Evolutionary conservation across 805 yeast genomes (phyloP), one percentile per base, ranked within the genome.

Genomic region (Starmera dryadoides): DNA sequence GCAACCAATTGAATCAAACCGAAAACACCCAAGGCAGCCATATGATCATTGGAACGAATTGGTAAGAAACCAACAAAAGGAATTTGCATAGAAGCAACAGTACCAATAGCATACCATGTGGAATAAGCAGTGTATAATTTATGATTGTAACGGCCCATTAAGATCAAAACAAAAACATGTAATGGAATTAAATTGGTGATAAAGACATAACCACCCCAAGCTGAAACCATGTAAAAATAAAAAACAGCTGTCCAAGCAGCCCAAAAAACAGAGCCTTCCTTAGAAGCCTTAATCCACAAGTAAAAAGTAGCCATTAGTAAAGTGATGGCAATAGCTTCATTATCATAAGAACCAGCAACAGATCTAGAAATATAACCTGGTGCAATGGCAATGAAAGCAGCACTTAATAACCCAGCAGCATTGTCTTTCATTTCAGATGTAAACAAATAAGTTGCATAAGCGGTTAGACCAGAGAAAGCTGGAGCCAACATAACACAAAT

Each of bases 191-290:
- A 79, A 67, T 93, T 93, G 43, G 99, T 93, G 65, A 93, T 94
- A 71, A 93, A 93, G 38, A 94, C 99, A 59, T 93, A 93, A 21
- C 99, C 99, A 70, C 99, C 99, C 99, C 97, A 55, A 11, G 99
- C 98, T 35, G 95, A 81, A 38, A 93, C 99, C 99, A 93, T 93
- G 72, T 93, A 93, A 64, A 94, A 93, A 68, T 94, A 93, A 53
- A 80, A 83, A 26, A 87, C 59, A 2, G 98, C 95, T 22, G 97
- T 79, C 50, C 83, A 66, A 3, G 91, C 70, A 10, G 87, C 93
- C 70, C 80, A 86, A 48, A 86, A 73, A 15, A 89, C 79, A 2
- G 96, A 86, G 34, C 98, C 99, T 30, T 83, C 69, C 62, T 91
- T 91, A 62, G 86, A 75, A 11, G 96, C 82, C 66, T 88, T 89